A percentile compares a stretch with the other conserved stretches of the same genome.
These are phyloP conservation scores for Phaeosphaeriaceae sp. DNA, from an alignment of 2,329 filamentous ascomycete genomes.

Conservation along the genomic window DNA sequence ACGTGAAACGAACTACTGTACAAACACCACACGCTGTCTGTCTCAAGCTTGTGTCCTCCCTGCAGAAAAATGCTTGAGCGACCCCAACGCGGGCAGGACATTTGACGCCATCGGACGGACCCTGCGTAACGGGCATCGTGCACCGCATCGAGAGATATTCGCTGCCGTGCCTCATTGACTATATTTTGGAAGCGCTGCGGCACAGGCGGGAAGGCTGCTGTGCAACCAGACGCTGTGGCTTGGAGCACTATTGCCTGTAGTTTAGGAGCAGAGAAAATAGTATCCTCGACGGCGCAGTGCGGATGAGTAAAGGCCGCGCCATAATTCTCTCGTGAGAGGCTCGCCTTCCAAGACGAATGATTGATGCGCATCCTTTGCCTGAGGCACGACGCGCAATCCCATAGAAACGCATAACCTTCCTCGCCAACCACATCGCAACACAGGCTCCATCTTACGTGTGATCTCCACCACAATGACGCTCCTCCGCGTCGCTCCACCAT, in stretches of 20 bases:
- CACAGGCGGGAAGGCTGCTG: neutral
- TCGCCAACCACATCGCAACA: neutral
- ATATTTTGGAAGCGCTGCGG: neutral
- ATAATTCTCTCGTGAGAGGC: neutral
- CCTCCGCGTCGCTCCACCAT: neutral
- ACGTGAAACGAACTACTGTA: conserved; percentile 22
- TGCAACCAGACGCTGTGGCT: neutral
- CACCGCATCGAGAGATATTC: neutral
- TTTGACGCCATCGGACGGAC: neutral
- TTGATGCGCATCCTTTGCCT: neutral
- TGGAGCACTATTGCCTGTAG: neutral
- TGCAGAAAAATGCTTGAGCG: conserved; percentile 3
- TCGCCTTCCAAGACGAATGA: neutral
- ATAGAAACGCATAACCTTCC: neutral
- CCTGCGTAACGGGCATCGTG: neutral
- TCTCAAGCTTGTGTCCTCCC: conserved; percentile 12
- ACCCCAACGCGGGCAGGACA: neutral
- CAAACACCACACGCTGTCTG: conserved; percentile 13
- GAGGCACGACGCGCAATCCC: neutral
- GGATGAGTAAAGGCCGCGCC: neutral
- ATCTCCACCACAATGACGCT: neutral
- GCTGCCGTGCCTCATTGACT: neutral
- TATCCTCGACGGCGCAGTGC: neutral
- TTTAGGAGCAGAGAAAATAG: neutral
- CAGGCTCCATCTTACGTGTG: conserved; percentile 2